Evolutionary conservation across 257 asterid genomes (phyloP).

Genomic region (Nicotiana obtusifolia): DNA sequence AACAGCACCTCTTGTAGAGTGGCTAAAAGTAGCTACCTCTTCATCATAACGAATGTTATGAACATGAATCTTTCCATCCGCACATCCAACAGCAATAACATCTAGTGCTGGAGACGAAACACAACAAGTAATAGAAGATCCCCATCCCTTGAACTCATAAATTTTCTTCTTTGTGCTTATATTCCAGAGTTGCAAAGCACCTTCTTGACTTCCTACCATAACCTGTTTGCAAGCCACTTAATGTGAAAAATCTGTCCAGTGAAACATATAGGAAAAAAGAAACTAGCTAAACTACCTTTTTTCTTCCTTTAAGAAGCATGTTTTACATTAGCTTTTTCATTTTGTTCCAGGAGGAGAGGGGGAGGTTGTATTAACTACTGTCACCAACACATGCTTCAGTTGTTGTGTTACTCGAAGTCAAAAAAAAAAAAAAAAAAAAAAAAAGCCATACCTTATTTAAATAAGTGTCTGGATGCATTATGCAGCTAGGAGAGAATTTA

Average conservation of each 20-base stretch:
- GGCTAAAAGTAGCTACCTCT: conserved; percentile 67
- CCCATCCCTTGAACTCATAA: conserved; percentile 74
- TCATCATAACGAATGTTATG: conserved; percentile 76
- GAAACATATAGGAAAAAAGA: background rate
- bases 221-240: conserved; percentile 41
- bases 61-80: conserved; percentile 84
- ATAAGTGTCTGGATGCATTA: conserved; percentile 94
- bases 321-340: background rate
- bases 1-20: conserved; percentile 77
- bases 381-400: background rate
- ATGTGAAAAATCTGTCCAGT: conserved; percentile 11
- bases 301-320: background rate
- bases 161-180: conserved; percentile 78
- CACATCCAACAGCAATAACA: conserved; percentile 83
- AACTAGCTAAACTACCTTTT: background rate
- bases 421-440: background rate
- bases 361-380: background rate
- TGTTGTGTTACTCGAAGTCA: background rate
- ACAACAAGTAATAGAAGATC: conserved; percentile 65
- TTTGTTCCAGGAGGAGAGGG: background rate
- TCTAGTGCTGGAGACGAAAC: conserved; percentile 89
- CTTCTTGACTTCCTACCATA: conserved; percentile 76
- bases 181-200: conserved; percentile 83
- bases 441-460: conserved; percentile 62
- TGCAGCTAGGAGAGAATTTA: conserved; percentile 77